Percentiles rank a stretch among this genome's conserved stretches.
Evolutionary conservation across 2,329 filamentous ascomycete species (phyloP).

Genomic region (Talaromyces sp.): DNA sequence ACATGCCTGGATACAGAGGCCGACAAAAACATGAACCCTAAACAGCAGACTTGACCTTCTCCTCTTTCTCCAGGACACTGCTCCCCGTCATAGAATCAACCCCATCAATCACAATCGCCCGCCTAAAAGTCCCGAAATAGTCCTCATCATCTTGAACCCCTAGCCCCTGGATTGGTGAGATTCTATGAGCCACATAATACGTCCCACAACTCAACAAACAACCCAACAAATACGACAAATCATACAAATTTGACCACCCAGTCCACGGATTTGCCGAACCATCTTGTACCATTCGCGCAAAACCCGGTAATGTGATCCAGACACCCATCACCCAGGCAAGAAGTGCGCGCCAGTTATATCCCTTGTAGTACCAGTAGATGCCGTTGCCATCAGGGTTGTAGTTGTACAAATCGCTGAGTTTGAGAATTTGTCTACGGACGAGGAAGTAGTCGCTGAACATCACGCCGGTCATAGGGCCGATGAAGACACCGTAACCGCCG

Average conservation of each 20-base stretch:
- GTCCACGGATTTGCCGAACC: not conserved
- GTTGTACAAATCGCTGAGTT: conserved; percentile 9
- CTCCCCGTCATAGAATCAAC: not conserved
- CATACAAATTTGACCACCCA: conserved; percentile 11
- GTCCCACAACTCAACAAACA: not conserved
- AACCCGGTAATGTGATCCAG: conserved; percentile 1
- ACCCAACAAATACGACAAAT: conserved; percentile 6
- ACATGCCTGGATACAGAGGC: not conserved
- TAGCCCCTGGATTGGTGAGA: not conserved
- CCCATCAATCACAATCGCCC: not conserved
- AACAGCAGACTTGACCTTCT: not conserved
- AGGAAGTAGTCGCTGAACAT: conserved; percentile 12
- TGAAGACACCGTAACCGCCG: conserved; percentile 7
- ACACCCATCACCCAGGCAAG: conserved; percentile 11
- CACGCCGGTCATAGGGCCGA: conserved; percentile 1
- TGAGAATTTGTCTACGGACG: conserved; percentile 6
- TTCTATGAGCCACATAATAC: not conserved
- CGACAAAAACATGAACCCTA: not conserved
- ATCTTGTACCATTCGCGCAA: not conserved
- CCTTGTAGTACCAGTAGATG: conserved; percentile 5
- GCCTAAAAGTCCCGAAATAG: conserved; percentile 7
- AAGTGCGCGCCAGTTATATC: conserved; percentile 11
- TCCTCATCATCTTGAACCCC: conserved; percentile 6
- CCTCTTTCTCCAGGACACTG: not conserved
- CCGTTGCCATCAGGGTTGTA: not conserved